phyloP scores from a whole-genome alignment of 345 rosid species.

The Salix viminalis region DNA sequence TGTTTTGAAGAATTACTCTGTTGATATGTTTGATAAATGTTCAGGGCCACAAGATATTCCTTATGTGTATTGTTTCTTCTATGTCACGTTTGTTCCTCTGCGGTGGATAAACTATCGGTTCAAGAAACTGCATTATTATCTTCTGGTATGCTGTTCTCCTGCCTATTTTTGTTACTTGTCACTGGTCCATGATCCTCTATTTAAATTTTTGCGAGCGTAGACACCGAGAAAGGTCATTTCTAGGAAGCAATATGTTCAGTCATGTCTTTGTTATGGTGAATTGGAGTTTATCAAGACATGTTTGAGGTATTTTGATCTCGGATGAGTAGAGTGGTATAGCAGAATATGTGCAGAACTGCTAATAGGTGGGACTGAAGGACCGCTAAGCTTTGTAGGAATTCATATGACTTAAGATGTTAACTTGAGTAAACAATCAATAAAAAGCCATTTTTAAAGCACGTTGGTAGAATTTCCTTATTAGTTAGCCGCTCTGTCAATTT shows the following conservation, averaged over 20 bases:
- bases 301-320: neutral
- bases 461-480: neutral
- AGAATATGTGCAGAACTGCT: neutral
- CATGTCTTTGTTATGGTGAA: neutral
- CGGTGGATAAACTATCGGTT: conserved; percentile 95
- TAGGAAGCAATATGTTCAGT: neutral
- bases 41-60: conserved; percentile 90
- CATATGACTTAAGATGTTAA: neutral
- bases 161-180: neutral
- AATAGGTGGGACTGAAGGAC: neutral
- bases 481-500: neutral
- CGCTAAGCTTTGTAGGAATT: neutral
- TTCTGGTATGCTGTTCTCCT: conserved; percentile 56
- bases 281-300: neutral
- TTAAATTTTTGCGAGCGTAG: neutral
- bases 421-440: neutral
- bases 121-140: conserved; percentile 98
- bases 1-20: neutral
- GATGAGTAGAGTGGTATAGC: neutral
- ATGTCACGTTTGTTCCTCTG: conserved; percentile 78
- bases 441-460: neutral
- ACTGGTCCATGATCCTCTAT: neutral
- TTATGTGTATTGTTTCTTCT: conserved; percentile 77
- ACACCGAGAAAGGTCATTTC: neutral
- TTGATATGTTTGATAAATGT: conserved; percentile 15